These are phyloP conservation scores for Strigomonas oncopelti DNA, from an alignment of 208 protist species.

Conservation along the genomic window DNA sequence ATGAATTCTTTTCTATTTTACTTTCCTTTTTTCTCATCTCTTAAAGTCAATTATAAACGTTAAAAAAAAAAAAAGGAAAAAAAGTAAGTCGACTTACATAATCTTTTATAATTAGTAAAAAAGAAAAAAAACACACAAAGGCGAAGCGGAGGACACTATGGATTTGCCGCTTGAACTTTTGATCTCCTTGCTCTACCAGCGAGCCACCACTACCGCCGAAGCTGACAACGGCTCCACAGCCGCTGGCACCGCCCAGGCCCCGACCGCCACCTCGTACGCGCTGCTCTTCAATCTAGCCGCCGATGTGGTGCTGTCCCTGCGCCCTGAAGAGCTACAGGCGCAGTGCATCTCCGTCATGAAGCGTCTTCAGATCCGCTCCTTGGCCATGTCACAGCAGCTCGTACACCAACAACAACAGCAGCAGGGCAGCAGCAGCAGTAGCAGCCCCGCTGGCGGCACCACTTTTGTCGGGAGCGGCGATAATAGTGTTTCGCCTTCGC, in stretches of 20 bases:
- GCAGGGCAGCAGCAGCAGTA: background rate
- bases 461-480: background rate
- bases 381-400: background rate
- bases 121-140: background rate
- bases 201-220: background rate
- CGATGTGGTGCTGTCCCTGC: conserved; percentile 2
- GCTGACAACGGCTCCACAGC: background rate
- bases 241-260: background rate
- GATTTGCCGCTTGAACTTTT: background rate
- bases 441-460: background rate
- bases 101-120: background rate
- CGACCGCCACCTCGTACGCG: background rate
- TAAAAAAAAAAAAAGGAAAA: background rate
- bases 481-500: conserved; percentile 1
- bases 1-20: background rate
- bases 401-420: background rate
- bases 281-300: conserved; percentile 14
- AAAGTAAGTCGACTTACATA: background rate
- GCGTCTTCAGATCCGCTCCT: background rate
- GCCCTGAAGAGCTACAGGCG: background rate
- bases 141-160: background rate
- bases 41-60: background rate
- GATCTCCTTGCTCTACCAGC: background rate
- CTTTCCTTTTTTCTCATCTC: background rate
- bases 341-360: background rate